phyloP scores from a whole-genome alignment of 169 alveolate genomes.

The Plasmodium chabaudi region DNA sequence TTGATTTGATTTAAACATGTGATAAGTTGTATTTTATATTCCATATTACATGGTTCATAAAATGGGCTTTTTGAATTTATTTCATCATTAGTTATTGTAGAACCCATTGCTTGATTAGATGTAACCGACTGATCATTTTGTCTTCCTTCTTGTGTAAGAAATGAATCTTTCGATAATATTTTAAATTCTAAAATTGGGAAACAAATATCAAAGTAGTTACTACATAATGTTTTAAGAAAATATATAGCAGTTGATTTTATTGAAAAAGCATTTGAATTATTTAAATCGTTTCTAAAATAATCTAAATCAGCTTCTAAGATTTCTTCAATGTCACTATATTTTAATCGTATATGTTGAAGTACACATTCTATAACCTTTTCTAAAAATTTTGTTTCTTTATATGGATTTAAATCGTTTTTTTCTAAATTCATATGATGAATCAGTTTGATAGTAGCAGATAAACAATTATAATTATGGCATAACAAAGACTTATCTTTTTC shows the following conservation, averaged over 20 bases:
- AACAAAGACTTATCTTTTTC: constrained; percentile 21
- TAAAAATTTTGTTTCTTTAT: constrained; percentile 28
- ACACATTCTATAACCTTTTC: constrained; percentile 61
- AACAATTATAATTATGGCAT: constrained; percentile 65
- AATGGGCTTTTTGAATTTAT: constrained; percentile 11
- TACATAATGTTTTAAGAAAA: constrained; percentile 56
- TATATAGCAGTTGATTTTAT: constrained; percentile 33
- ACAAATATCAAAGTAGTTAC: constrained; percentile 30
- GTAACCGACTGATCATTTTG: not conserved
- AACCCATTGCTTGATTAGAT: not conserved
- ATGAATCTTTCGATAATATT: constrained; percentile 19
- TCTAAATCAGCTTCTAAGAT: constrained; percentile 68
- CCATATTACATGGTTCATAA: constrained; percentile 58
- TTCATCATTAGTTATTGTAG: not conserved
- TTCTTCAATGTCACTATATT: constrained; percentile 43
- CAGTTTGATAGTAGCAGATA: constrained; percentile 45
- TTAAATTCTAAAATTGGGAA: constrained; percentile 30
- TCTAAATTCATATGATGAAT: constrained; percentile 61
- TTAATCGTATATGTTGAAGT: constrained; percentile 30
- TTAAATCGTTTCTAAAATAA: constrained; percentile 38
- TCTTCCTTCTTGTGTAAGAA: not conserved
- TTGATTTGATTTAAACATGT: constrained; percentile 43
- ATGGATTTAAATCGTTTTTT: constrained; percentile 38
- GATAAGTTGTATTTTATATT: constrained; percentile 42
- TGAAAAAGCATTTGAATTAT: constrained; percentile 49